Base-by-base conservation (phyloP, 768 basidiomycete genomes). In the Crepidotus variabilis region DNA sequence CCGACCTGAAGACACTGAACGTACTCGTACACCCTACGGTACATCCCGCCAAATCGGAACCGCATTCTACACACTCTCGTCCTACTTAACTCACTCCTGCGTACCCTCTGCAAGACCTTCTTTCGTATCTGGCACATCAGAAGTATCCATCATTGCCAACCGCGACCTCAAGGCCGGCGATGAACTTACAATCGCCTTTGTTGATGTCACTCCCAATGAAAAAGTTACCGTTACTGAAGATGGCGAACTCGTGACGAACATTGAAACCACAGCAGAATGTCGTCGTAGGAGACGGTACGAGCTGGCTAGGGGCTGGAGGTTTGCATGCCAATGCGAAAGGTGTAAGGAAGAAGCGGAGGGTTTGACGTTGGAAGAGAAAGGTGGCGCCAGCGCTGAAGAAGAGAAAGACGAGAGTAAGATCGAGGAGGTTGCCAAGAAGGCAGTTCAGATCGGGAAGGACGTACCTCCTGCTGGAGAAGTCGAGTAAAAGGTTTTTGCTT, bases 61-160 rank as follows among this genome's bases (percentile, higher is more conserved):
- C 50, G 92, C 85, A 14, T 72, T 92, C 63, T 94, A 90, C 68
- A 76, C 82, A 21, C 78, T 92, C 50, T 92, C 92, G 1, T 81
- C 89, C 34, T 92, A 93, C 71, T 77, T 90, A 50, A 70, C 77
- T 2, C 92, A 94, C 70, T 90, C 90, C 7, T 94, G 92, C 69
- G 66, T 74, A 9, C 91, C 92, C 35, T 80, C 78, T 50, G 82
- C 84, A 8, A 78, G 79, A 3, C 85, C 89, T 7, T 76, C 81
- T 8, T 93, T 92, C 72, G 71, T 72, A 54, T 69, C 75, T 0
- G 88, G 87, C 51, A 90, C 85, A 20, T 75, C 87, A 16, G 82
- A 90, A 62, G 75, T 94, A 35, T 79, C 82, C 57, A 80, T 93
- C 62, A 69, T 90, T 58, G 90, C 91, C 47, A 80, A 70, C 55